These are phyloP conservation scores for Colletotrichum musicola DNA, from an alignment of 2,329 filamentous ascomycete genomes.

Conservation along the genomic window DNA sequence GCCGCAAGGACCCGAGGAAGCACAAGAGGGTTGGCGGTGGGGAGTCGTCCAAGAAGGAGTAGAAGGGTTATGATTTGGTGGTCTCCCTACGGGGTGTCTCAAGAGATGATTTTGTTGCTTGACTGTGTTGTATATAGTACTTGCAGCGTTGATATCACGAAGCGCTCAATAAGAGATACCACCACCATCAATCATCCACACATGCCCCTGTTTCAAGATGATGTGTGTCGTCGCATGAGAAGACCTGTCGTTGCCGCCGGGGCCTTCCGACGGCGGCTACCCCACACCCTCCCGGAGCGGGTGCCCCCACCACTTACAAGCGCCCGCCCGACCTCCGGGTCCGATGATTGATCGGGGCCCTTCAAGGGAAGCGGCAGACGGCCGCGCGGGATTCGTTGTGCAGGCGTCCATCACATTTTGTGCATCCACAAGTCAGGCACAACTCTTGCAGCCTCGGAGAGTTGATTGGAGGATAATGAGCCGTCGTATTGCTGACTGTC, in stretches of 20 bases:
- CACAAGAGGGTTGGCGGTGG: slow-evolving; percentile 70
- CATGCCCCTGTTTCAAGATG: not conserved
- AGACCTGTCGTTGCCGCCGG: not conserved
- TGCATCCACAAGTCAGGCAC: slow-evolving; percentile 5
- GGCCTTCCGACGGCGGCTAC: not conserved
- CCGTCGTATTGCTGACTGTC: not conserved
- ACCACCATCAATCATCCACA: not conserved
- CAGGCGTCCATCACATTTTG: slow-evolving; percentile 4
- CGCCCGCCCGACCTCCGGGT: not conserved
- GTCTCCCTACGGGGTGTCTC: not conserved
- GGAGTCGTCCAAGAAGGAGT: slow-evolving; percentile 52
- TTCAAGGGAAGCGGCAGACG: slow-evolving; percentile 11
- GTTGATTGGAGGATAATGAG: not conserved
- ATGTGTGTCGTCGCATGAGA: not conserved
- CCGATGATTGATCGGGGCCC: not conserved
- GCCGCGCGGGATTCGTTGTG: slow-evolving; percentile 25
- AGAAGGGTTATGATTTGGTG: not conserved
- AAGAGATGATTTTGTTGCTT: not conserved
- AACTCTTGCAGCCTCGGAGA: not conserved
- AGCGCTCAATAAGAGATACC: not conserved
- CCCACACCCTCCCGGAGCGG: slow-evolving; percentile 1
- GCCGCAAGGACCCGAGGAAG: slow-evolving; percentile 81
- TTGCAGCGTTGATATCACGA: not conserved
- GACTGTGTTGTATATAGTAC: not conserved
- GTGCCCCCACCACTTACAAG: slow-evolving; percentile 4